phyloP scores from a whole-genome alignment of 202 grass and related monocot species.

The Digitaria exilis region DNA sequence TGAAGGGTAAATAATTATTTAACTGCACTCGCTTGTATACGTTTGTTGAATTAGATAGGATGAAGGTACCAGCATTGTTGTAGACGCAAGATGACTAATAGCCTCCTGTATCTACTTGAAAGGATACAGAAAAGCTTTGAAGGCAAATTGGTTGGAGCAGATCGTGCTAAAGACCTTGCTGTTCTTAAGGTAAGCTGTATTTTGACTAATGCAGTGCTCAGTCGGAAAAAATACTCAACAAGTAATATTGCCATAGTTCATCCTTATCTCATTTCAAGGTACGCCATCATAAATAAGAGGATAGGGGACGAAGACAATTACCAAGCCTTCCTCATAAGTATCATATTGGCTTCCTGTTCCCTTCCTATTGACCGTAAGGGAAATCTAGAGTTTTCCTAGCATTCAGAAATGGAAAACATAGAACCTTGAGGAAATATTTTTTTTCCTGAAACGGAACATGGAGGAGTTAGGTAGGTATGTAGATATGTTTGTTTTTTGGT shows the following conservation, averaged over 20 bases:
- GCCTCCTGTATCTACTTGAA: slow-evolving; percentile 35
- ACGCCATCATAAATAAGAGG: background rate
- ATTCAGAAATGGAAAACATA: background rate
- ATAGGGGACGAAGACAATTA: background rate
- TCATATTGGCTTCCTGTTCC: background rate
- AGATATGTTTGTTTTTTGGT: background rate
- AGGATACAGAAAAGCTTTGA: slow-evolving; percentile 98
- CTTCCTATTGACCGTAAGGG: background rate
- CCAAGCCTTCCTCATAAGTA: background rate
- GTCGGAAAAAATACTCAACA: background rate
- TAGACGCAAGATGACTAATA: slow-evolving; percentile 36
- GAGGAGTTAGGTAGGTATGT: background rate
- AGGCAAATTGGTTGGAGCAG: slow-evolving; percentile 86
- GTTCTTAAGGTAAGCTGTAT: slow-evolving; percentile 73
- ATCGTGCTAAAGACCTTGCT: slow-evolving; percentile 88
- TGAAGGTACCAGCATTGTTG: slow-evolving; percentile 23
- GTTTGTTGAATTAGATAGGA: slow-evolving; percentile 27
- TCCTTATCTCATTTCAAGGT: slow-evolving; percentile 6
- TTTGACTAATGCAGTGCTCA: slow-evolving; percentile 22
- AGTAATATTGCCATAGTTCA: background rate
- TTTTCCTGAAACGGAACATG: background rate
- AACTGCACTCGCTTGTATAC: background rate
- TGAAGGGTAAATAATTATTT: slow-evolving; percentile 67
- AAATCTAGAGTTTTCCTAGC: background rate
- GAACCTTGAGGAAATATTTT: background rate